A percentile compares a stretch with the other conserved stretches of the same genome.
Conservation (phyloP, 2,329 filamentous ascomycete species). For the Pseudomassariella vexata region DNA sequence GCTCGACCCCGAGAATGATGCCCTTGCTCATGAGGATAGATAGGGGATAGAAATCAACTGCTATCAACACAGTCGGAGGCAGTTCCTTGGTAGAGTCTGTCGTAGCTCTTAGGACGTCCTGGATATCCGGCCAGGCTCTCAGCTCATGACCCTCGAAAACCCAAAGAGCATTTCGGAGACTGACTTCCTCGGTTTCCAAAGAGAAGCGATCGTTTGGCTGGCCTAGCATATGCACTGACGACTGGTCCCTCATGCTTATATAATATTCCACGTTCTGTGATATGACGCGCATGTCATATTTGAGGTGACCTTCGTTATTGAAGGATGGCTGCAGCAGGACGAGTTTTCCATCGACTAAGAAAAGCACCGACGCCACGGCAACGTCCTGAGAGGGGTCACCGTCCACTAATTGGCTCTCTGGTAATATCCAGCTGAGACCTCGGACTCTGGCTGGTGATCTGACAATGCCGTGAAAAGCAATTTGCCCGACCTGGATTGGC, state of each 20-base stretch:
- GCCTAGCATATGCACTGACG: constrained; percentile 31
- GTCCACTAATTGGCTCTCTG: constrained; percentile 80
- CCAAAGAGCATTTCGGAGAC: constrained; percentile 85
- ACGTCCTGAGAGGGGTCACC: constrained; percentile 96
- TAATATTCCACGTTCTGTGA: constrained; percentile 97
- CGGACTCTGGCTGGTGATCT: constrained; percentile 87
- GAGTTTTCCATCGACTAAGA: constrained; percentile 95
- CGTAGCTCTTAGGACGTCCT: constrained; percentile 71
- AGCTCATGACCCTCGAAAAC: constrained; percentile 84
- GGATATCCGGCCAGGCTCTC: constrained; percentile 82
- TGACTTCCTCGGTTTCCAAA: constrained; percentile 30
- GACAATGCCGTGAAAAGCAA: constrained; percentile 94
- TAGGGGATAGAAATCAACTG: constrained; percentile 92
- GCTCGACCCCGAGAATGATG: constrained; percentile 83
- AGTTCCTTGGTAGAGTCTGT: constrained; percentile 63
- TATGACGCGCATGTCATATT: constrained; percentile 97
- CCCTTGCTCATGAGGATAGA: constrained; percentile 85
- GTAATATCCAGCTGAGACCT: constrained; percentile 91
- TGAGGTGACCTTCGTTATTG: constrained; percentile 76
- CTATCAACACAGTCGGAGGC: constrained; percentile 67
- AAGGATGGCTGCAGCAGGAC: constrained; percentile 84
- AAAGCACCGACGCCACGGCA: constrained; percentile 84
- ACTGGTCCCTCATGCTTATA: constrained; percentile 83
- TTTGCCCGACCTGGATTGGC: constrained; percentile 92
- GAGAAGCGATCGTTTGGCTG: constrained; percentile 20